phyloP scores from a whole-genome alignment of 768 basidiomycete species.

The Termitomyces eurrhizus region DNA sequence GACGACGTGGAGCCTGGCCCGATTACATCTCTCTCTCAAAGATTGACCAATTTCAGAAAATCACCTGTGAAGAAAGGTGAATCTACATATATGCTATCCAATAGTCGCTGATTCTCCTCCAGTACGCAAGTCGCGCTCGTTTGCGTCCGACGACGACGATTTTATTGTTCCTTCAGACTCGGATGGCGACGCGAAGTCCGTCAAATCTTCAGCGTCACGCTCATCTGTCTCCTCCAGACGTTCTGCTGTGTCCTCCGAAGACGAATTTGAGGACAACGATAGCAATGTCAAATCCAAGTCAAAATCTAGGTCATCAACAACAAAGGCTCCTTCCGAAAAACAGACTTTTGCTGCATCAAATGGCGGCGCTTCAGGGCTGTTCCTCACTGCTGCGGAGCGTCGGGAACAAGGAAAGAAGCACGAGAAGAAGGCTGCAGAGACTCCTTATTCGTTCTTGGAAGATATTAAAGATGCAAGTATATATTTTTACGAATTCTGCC shows the following conservation, averaged over 20 bases:
- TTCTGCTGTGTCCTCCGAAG: conserved; percentile 32
- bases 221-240: conserved; percentile 43
- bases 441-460: conserved; percentile 69
- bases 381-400: conserved; percentile 83
- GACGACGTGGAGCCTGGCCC: conserved; percentile 40
- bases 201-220: conserved; percentile 49
- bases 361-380: conserved; percentile 30
- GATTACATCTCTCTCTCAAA: conserved; percentile 49
- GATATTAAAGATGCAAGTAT: conserved; percentile 69
- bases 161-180: conserved; percentile 69
- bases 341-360: conserved; percentile 16
- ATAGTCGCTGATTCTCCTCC: neutral
- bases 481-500: neutral
- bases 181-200: conserved; percentile 49
- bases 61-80: conserved; percentile 54
- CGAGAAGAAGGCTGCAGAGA: conserved; percentile 76
- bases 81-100: neutral
- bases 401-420: conserved; percentile 73
- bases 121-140: conserved; percentile 40
- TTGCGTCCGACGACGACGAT: conserved; percentile 57
- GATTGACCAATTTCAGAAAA: conserved; percentile 63
- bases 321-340: conserved; percentile 23
- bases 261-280: conserved; percentile 35
- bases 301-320: conserved; percentile 24
- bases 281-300: conserved; percentile 34